Evolutionary conservation across 257 asterid genomes (phyloP).

Genomic region (Eucommia ulmoides): DNA sequence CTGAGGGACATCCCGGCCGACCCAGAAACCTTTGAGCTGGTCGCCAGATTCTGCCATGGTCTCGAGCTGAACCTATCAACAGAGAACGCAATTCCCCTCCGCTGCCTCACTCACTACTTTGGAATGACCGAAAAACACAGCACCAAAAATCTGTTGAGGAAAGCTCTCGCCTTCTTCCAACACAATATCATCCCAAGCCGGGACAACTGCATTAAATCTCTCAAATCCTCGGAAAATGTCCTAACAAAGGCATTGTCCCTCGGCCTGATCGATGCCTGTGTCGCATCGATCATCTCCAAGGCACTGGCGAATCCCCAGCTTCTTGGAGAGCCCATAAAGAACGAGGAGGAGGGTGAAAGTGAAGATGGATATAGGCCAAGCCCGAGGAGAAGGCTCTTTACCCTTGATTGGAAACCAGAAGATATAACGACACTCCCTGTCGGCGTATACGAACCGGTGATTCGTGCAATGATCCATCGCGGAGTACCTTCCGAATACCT

Average conservation of each 20-base stretch:
- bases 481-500: slow-evolving; percentile 39
- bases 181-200: slow-evolving; percentile 43
- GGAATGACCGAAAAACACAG: slow-evolving; percentile 62
- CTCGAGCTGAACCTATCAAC: slow-evolving; percentile 32
- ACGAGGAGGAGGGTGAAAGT: slow-evolving; percentile 12
- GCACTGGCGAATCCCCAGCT: slow-evolving; percentile 40
- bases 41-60: slow-evolving; percentile 79
- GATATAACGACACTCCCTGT: slow-evolving; percentile 40
- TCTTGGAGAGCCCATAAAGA: slow-evolving; percentile 53
- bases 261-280: slow-evolving; percentile 38
- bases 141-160: slow-evolving; percentile 37
- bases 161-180: slow-evolving; percentile 31
- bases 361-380: slow-evolving; percentile 25
- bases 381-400: slow-evolving; percentile 51
- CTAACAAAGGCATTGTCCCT: slow-evolving; percentile 39
- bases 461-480: slow-evolving; percentile 25
- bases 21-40: slow-evolving; percentile 51
- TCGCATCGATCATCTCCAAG: slow-evolving; percentile 35
- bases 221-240: slow-evolving; percentile 33
- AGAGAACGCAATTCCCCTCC: slow-evolving; percentile 42
- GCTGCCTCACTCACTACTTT: slow-evolving; percentile 52
- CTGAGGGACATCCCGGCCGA: slow-evolving; percentile 49
- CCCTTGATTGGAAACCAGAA: slow-evolving; percentile 33
- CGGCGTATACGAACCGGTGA: slow-evolving; percentile 36
- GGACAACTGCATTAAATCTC: slow-evolving; percentile 53